Conservation (phyloP, 306 rosid genomes). For the Quercus robur region DNA sequence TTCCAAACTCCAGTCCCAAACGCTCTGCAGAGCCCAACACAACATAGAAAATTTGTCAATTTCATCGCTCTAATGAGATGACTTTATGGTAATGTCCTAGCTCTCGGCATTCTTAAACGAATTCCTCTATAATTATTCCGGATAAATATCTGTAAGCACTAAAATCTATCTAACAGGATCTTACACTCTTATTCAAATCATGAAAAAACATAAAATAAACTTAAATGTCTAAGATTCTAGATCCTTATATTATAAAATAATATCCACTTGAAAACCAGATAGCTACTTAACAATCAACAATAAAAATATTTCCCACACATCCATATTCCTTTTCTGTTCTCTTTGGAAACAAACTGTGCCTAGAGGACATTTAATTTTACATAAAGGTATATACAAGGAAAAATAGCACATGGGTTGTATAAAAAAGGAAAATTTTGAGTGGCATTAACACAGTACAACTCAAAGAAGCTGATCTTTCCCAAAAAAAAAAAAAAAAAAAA, state of each 20-base stretch:
- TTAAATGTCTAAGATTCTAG: neutral
- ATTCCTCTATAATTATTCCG: neutral
- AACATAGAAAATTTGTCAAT: slow-evolving; percentile 45
- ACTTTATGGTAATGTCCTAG: neutral
- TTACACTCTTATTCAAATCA: neutral
- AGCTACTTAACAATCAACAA: neutral
- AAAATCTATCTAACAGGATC: neutral
- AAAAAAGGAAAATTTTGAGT: slow-evolving; percentile 2
- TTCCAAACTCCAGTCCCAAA: slow-evolving; percentile 33
- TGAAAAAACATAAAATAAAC: neutral
- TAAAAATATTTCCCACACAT: neutral
- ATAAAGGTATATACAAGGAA: neutral
- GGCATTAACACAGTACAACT: neutral
- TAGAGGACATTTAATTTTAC: neutral
- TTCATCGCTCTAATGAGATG: slow-evolving; percentile 12
- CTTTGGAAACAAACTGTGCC: neutral
- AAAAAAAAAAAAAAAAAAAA: too few relatives aligned
- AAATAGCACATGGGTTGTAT: neutral
- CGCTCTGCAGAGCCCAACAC: slow-evolving; percentile 62
- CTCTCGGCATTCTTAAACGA: neutral
- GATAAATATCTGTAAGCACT: neutral
- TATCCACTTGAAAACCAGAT: neutral
- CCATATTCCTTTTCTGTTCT: neutral
- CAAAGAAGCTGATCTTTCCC: neutral
- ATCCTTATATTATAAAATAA: neutral